Conservation (phyloP, 345 rosid species). For the Mangifera indica region DNA sequence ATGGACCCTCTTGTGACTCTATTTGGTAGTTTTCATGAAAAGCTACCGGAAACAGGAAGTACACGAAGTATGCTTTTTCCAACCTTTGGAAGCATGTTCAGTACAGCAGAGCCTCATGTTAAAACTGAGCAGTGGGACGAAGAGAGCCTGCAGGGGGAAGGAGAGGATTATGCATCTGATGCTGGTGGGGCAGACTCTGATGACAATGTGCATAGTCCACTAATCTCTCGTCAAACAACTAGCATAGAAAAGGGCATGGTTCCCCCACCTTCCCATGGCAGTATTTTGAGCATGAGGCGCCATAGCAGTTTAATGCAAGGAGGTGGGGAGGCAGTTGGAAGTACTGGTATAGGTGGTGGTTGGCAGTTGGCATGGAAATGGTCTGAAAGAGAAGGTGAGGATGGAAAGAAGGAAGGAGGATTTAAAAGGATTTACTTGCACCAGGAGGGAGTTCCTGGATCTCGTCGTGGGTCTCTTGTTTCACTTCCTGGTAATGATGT, state of each 20-base stretch:
- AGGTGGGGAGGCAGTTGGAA: conserved; percentile 51
- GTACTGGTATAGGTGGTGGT: conserved; percentile 90
- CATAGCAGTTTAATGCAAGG: conserved; percentile 71
- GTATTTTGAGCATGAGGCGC: conserved; percentile 61
- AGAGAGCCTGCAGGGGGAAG: conserved; percentile 69
- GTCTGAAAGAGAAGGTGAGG: conserved; percentile 64
- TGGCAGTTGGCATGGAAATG: conserved; percentile 98
- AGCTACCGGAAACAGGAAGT: conserved; percentile 78
- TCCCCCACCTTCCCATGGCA: conserved; percentile 55
- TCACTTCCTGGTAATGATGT: conserved; percentile 61
- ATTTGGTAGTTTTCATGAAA: conserved; percentile 91
- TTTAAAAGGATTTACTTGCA: conserved; percentile 85
- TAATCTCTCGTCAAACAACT: conserved; percentile 88
- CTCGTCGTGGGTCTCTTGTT: conserved; percentile 73
- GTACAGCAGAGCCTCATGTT: conserved; percentile 55
- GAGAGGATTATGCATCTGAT: conserved; percentile 58
- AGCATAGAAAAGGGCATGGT: conserved; percentile 66
- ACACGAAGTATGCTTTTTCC: conserved; percentile 75
- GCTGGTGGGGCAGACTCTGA: conserved; percentile 70
- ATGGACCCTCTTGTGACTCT: conserved; percentile 93
- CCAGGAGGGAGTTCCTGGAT: conserved; percentile 67
- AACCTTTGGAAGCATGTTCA: conserved; percentile 88
- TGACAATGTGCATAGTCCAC: conserved; percentile 77
- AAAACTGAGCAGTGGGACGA: conserved; percentile 87
- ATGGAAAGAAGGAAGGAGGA: conserved; percentile 71